Evolutionary conservation across 129 eudicot genomes (phyloP).

Genomic region (Ambrosia artemisiifolia): DNA sequence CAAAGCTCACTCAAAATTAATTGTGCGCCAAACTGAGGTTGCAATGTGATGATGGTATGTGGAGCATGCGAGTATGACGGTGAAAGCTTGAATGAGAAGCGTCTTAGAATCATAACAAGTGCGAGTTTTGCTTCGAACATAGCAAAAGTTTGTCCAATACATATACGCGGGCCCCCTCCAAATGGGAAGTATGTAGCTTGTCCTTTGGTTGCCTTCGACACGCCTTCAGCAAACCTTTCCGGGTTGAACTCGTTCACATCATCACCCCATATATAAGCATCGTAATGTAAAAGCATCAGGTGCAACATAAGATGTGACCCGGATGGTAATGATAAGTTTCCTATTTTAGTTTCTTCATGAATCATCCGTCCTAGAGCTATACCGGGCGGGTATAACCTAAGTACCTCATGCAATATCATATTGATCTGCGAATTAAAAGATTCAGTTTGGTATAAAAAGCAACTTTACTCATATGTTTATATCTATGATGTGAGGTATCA

Average conservation of each 20-base stretch:
- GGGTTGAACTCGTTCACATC: slow-evolving; percentile 26
- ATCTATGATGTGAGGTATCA: not conserved
- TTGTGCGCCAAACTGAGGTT: slow-evolving; percentile 26
- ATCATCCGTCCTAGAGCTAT: not conserved
- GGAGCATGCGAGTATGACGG: slow-evolving; percentile 31
- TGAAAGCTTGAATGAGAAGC: slow-evolving; percentile 23
- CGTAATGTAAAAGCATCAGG: slow-evolving; percentile 18
- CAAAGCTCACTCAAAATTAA: slow-evolving; percentile 15
- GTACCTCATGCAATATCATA: slow-evolving; percentile 22
- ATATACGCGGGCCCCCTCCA: slow-evolving; percentile 31
- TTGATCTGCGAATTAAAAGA: slow-evolving; percentile 6
- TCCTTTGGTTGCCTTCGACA: slow-evolving; percentile 22
- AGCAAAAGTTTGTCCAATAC: slow-evolving; percentile 26
- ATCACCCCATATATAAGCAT: slow-evolving; percentile 16
- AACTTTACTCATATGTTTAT: not conserved
- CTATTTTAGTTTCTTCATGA: slow-evolving; percentile 18
- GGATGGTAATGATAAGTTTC: slow-evolving; percentile 14
- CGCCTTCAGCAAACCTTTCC: slow-evolving; percentile 23
- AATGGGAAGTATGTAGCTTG: slow-evolving; percentile 15
- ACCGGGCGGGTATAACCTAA: slow-evolving; percentile 23
- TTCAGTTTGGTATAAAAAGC: not conserved
- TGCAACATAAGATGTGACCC: not conserved
- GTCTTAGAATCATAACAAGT: slow-evolving; percentile 18
- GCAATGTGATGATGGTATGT: slow-evolving; percentile 20
- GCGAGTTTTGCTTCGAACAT: slow-evolving; percentile 26